Evolutionary conservation across 148 eudicot genomes (phyloP), one percentile per base, ranked within the genome.

Genomic region (Oxyria digyna): DNA sequence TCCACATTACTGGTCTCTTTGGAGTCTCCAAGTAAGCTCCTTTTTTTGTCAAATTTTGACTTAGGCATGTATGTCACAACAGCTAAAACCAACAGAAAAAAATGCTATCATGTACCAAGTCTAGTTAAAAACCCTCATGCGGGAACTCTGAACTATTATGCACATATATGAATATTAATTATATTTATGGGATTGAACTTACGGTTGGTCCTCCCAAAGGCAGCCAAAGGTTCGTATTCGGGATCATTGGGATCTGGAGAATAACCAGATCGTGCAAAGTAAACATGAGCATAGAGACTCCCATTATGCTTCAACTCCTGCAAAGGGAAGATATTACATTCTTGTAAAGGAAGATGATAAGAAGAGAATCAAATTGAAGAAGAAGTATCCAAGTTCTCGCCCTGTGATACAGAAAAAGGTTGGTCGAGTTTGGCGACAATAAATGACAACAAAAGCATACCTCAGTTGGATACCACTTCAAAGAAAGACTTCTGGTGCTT

Each of bases 291-390:
- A 79, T 81, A 94, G 40, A 94, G 89, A 77, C 86, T 83, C 68
- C 99, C 99, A 68, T 94, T 94, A 68, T 88, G 81, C 91, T 90
- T 86, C 70, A 94, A 71, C 48, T 81, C 92, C 99, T 94, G 83
- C 74, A 69, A 40, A 66, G 20, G 62, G n/a, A 13, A 59, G 37
- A 59, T 12, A 59, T 13, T 29, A 59, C n/a, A 27, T 59, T 59
- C 65, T 59, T 57, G 4, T 1, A 31, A 29, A 31, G 20, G 65
- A 33, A 29, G 38, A 55, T 59, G 62, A 15, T 26, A 26, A 26
- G 15, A 52, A 21, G 62, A 24, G 32, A 24, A 55, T 55, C 62
- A 55, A 55, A 55, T 59, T 24, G 31, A 18, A 27, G 8, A 29
- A 31, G 14, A 11, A 23, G 31, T 18, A 20, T 49, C 26, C 55